phyloP scores from a whole-genome alignment of 441 rosid genomes.

The Populus trichocarpa region DNA sequence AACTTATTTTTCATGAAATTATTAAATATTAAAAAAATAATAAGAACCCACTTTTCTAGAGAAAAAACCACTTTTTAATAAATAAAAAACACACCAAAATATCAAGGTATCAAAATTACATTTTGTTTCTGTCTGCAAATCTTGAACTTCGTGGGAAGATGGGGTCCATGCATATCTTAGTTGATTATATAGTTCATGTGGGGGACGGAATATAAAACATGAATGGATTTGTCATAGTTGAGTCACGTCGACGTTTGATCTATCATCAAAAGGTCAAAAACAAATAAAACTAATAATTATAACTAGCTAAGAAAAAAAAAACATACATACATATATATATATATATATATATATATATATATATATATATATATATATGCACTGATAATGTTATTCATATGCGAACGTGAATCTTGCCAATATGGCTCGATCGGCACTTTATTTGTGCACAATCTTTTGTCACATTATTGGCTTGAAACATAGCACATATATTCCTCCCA shows the following conservation, averaged over 20 bases:
- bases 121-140: not conserved
- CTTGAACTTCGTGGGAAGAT: not conserved
- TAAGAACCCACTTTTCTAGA: too few relatives aligned
- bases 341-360: too few relatives aligned
- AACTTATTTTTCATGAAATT: too few relatives aligned
- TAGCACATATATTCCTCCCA: not conserved
- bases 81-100: too few relatives aligned
- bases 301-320: too few relatives aligned
- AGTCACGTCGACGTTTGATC: conserved; percentile 56
- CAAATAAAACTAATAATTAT: not conserved
- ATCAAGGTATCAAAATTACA: not conserved
- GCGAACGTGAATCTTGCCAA: conserved; percentile 14
- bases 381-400: not conserved
- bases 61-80: too few relatives aligned
- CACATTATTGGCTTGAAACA: not conserved
- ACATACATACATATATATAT: too few relatives aligned
- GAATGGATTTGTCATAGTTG: conserved; percentile 46
- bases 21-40: too few relatives aligned
- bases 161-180: conserved; percentile 24
- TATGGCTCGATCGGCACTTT: not conserved
- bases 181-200: not conserved
- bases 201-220: conserved; percentile 11
- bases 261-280: conserved; percentile 13
- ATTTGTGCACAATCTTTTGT: not conserved
- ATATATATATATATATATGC: not conserved